phyloP scores from a whole-genome alignment of 139 green algal genomes.

The Astrephomene gubernaculifera region DNA sequence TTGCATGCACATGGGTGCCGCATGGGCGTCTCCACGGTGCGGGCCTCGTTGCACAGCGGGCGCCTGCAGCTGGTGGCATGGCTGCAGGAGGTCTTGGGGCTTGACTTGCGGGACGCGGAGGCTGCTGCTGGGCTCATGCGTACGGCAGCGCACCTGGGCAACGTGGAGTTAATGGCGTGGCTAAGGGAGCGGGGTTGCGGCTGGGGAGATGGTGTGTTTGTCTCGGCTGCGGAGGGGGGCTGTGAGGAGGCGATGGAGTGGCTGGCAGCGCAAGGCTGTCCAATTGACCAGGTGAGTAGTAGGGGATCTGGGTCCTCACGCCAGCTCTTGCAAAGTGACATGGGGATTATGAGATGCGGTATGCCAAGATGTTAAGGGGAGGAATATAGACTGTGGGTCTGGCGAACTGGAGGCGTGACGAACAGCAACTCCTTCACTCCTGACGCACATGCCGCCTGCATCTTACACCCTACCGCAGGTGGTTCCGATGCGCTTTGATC shows the following conservation, averaged over 20 bases:
- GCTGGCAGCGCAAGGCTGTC: background rate
- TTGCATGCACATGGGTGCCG: background rate
- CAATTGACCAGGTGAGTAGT: too few species aligned
- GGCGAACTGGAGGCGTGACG: background rate
- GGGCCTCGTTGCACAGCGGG: too few species aligned
- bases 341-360: background rate
- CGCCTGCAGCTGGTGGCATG: background rate
- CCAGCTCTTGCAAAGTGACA: too few species aligned
- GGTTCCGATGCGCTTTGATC: background rate
- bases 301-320: too few species aligned
- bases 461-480: background rate
- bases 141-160: background rate
- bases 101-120: background rate
- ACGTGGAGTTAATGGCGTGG: background rate
- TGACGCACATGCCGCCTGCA: background rate
- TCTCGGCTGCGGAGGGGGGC: background rate
- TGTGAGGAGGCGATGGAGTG: background rate
- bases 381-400: background rate
- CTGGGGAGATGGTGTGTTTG: background rate
- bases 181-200: background rate
- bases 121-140: too few species aligned
- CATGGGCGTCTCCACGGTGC: background rate
- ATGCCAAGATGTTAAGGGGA: background rate
- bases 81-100: background rate
- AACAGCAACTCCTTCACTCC: background rate